phyloP scores from a whole-genome alignment of 345 rosid species.

The Trapa incisa region DNA sequence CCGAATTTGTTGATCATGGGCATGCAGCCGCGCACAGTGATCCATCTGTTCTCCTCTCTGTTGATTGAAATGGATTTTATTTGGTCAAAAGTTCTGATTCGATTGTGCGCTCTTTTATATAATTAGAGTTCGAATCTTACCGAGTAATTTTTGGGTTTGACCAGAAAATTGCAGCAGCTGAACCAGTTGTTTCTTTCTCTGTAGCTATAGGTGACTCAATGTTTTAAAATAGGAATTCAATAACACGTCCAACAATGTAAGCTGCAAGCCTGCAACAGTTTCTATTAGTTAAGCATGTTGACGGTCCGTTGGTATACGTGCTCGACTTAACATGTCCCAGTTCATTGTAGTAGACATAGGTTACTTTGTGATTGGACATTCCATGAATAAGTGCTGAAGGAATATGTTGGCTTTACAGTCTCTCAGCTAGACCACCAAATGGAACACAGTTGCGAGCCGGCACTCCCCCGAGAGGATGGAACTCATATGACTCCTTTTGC shows the following conservation, averaged over 20 bases:
- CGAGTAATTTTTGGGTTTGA: not conserved
- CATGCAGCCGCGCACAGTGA: too few relatives aligned
- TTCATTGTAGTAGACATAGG: not conserved
- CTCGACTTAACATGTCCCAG: not conserved
- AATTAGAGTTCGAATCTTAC: not conserved
- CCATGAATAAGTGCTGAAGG: not conserved
- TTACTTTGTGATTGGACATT: not conserved
- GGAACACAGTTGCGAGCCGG: conserved; percentile 25
- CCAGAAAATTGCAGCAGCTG: not conserved
- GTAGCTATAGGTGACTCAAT: too few relatives aligned
- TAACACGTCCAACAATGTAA: not conserved
- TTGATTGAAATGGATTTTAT: not conserved
- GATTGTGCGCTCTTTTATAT: not conserved
- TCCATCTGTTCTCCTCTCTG: not conserved
- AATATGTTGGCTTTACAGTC: conserved; percentile 2
- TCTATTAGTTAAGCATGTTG: too few relatives aligned
- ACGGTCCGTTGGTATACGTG: not conserved
- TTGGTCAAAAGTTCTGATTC: not conserved
- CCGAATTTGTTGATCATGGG: not conserved
- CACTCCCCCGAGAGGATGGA: conserved; percentile 95
- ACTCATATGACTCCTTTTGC: conserved; percentile 83
- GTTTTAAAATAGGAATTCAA: not conserved
- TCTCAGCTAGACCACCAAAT: not conserved
- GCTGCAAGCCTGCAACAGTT: not conserved
- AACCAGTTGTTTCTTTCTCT: too few relatives aligned